Evolutionary conservation across 345 rosid species (phyloP).

Genomic region (Moricandia arvensis): DNA sequence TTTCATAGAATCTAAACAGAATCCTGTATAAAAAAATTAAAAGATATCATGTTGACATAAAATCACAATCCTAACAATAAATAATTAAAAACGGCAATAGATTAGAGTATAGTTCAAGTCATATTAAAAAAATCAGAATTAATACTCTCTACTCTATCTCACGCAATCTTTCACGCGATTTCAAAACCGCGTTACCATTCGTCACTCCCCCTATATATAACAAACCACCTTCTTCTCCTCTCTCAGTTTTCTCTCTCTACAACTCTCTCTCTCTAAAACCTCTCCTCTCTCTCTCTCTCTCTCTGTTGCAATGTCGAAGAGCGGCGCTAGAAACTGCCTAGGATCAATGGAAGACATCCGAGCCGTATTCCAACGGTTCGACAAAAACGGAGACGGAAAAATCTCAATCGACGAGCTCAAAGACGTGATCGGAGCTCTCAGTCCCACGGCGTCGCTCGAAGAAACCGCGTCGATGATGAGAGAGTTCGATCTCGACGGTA

Average conservation of each 20-base stretch:
- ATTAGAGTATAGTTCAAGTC: not conserved
- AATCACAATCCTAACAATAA: not conserved
- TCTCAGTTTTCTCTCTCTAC: not conserved
- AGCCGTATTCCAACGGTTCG: conserved; percentile 59
- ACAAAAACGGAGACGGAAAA: conserved; percentile 89
- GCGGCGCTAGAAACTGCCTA: conserved; percentile 15
- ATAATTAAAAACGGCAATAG: too few species aligned
- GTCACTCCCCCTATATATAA: conserved; percentile 26
- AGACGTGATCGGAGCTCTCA: conserved; percentile 57
- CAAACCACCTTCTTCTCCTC: not conserved
- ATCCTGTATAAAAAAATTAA: not conserved
- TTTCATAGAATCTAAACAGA: not conserved
- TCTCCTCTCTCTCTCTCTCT: too few species aligned
- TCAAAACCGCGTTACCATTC: conserved; percentile 31
- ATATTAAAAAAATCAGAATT: not conserved
- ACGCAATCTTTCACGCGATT: conserved; percentile 37
- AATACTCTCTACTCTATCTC: not conserved
- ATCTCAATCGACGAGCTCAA: conserved; percentile 72
- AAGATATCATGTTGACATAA: not conserved
- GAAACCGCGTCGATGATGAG: conserved; percentile 61
- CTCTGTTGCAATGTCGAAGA: conserved; percentile 25
- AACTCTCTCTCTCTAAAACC: not conserved
- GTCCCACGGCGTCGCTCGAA: conserved; percentile 45
- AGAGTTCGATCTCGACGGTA: conserved; percentile 86
- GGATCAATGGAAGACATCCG: conserved; percentile 53